Percentiles rank a stretch among this genome's conserved stretches.
phyloP scores from a whole-genome alignment of 805 yeast species.

The Teunomyces pallodes region DNA sequence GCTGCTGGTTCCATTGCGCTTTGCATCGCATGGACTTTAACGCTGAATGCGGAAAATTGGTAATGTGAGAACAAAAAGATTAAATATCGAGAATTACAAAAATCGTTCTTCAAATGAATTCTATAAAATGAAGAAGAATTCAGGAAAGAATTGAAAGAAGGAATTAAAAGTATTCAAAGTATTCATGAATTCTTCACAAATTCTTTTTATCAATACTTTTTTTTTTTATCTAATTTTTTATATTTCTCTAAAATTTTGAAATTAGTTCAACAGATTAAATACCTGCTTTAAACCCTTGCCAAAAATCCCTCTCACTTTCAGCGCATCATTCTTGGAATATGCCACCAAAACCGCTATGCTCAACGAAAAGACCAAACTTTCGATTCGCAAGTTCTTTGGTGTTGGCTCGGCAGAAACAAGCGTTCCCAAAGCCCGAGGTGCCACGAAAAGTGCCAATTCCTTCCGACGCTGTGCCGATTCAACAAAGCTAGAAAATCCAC shows the following conservation, averaged over 20 bases:
- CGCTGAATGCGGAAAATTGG: background rate
- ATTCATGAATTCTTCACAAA: too few relatives aligned
- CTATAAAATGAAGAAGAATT: background rate
- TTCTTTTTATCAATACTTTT: background rate
- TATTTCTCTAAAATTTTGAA: background rate
- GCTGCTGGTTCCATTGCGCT: constrained; percentile 5
- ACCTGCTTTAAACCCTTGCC: constrained; percentile 30
- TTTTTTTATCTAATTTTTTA: background rate
- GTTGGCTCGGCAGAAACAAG: constrained; percentile 27
- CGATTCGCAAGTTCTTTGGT: constrained; percentile 23
- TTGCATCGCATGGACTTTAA: background rate
- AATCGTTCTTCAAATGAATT: background rate
- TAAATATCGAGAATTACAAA: background rate
- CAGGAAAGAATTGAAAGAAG: background rate
- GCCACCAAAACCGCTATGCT: constrained; percentile 37
- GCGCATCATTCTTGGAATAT: constrained; percentile 26
- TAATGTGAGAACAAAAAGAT: background rate
- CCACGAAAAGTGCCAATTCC: constrained; percentile 48
- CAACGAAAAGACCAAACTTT: constrained; percentile 30
- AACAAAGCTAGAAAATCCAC: constrained; percentile 42
- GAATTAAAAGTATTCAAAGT: too few relatives aligned
- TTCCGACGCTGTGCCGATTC: constrained; percentile 42
- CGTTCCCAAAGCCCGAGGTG: constrained; percentile 39
- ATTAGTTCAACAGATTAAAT: constrained; percentile 6
- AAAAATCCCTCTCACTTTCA: constrained; percentile 35